Conservation (phyloP, 2,329 filamentous ascomycete genomes). For the Sphaerostilbella broomeana region DNA sequence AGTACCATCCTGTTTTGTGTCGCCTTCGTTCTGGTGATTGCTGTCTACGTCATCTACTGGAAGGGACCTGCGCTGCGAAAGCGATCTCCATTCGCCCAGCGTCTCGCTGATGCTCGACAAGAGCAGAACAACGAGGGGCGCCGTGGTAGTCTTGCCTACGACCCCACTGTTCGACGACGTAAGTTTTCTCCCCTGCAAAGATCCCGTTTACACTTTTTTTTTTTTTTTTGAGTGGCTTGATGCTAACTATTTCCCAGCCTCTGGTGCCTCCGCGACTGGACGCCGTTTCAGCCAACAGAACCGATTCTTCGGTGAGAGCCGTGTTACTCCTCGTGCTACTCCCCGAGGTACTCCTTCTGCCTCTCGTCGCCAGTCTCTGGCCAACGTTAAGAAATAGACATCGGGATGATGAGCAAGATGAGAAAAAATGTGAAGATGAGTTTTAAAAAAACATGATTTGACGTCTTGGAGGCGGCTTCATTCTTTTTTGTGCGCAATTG, state of each 20-base stretch:
- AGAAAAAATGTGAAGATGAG: neutral
- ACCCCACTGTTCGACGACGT: constrained; percentile 24
- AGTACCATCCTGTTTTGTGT: constrained; percentile 59
- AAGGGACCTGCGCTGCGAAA: constrained; percentile 54
- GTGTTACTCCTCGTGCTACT: constrained; percentile 33
- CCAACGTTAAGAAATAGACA: constrained; percentile 15
- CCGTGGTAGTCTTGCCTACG: constrained; percentile 22
- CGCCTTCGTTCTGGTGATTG: constrained; percentile 52
- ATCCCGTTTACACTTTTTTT: neutral
- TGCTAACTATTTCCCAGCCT: constrained; percentile 15
- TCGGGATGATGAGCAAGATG: too few relatives aligned
- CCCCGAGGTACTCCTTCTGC: constrained; percentile 32
- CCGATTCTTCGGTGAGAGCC: constrained; percentile 36
- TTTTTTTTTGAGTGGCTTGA: neutral
- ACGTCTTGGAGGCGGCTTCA: too few relatives aligned
- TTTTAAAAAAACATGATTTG: neutral
- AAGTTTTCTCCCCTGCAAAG: constrained; percentile 17
- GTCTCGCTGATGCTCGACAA: constrained; percentile 41
- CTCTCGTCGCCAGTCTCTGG: constrained; percentile 26
- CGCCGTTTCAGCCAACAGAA: constrained; percentile 33
- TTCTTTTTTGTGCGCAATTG: too few relatives aligned
- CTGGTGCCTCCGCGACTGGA: constrained; percentile 17
- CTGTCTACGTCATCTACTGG: constrained; percentile 62
- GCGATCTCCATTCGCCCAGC: constrained; percentile 58
- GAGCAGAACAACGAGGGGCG: constrained; percentile 25